phyloP scores from a whole-genome alignment of 495 filamentous ascomycete species.

The Aspergillus ostianus region DNA sequence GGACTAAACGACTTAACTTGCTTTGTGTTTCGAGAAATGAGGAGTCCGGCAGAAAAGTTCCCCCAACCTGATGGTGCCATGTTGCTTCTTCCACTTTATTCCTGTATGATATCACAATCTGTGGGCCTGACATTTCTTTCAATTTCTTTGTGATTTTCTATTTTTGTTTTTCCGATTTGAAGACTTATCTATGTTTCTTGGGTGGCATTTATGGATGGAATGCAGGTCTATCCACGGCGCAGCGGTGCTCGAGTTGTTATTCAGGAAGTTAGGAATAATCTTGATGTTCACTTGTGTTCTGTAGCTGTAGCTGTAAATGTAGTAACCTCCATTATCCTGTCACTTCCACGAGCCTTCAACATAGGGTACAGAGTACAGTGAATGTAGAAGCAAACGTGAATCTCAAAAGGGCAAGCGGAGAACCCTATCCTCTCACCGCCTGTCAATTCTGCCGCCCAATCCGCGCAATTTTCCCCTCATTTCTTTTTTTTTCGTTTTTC shows the following conservation, averaged over 20 bases:
- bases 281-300: too few relatives aligned
- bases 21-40: slow-evolving; percentile 9
- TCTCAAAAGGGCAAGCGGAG: not conserved
- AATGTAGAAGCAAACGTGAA: not conserved
- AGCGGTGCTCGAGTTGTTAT: slow-evolving; percentile 26
- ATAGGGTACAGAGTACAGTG: too few relatives aligned
- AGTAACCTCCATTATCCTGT: too few relatives aligned
- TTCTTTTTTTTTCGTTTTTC: not conserved
- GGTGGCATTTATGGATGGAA: slow-evolving; percentile 46
- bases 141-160: slow-evolving; percentile 30
- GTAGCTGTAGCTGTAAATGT: too few relatives aligned
- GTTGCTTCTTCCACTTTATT: slow-evolving; percentile 24
- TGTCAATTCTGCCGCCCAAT: not conserved
- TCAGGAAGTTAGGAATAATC: slow-evolving; percentile 17
- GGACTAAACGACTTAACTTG: slow-evolving; percentile 27
- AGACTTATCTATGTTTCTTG: slow-evolving; percentile 21
- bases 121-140: slow-evolving; percentile 25
- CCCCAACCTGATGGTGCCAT: slow-evolving; percentile 20
- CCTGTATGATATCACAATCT: slow-evolving; percentile 52
- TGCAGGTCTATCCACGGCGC: slow-evolving; percentile 33
- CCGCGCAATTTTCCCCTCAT: not conserved
- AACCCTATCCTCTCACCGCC: not conserved
- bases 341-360: too few relatives aligned
- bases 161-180: slow-evolving; percentile 30
- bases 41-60: slow-evolving; percentile 23